Percentiles rank a stretch among this genome's conserved stretches.
phyloP scores from a whole-genome alignment of 2,329 filamentous ascomycete genomes.

The Cladophialophora chaetospira region DNA sequence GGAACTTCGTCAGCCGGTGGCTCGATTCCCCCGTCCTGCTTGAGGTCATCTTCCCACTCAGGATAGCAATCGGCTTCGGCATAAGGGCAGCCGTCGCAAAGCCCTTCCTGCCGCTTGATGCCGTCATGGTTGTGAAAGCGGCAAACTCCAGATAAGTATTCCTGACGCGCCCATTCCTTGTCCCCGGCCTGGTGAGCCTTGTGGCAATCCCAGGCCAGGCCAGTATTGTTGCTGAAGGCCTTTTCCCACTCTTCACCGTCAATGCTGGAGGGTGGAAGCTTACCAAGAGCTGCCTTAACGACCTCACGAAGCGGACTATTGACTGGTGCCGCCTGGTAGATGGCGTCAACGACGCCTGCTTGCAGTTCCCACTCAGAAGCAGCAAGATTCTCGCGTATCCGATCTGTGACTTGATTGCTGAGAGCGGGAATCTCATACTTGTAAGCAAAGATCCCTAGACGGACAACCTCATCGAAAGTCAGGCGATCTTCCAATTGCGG shows the following conservation, averaged over 20 bases:
- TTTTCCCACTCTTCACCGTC: constrained; percentile 23
- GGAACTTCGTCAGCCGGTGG: background rate
- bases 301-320: constrained; percentile 26
- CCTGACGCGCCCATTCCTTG: constrained; percentile 25
- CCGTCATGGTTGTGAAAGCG: constrained; percentile 28
- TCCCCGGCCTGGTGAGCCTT: constrained; percentile 15
- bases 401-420: constrained; percentile 29
- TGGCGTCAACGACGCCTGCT: constrained; percentile 20
- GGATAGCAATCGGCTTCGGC: constrained; percentile 28
- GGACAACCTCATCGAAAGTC: constrained; percentile 19
- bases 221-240: constrained; percentile 21
- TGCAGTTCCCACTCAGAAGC: constrained; percentile 22
- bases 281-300: constrained; percentile 24
- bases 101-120: constrained; percentile 5
- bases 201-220: constrained; percentile 24
- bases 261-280: constrained; percentile 7
- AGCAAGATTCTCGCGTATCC: constrained; percentile 23
- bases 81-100: constrained; percentile 26
- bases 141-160: constrained; percentile 22
- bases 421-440: constrained; percentile 26
- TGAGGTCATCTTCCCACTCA: constrained; percentile 7
- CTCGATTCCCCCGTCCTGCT: background rate
- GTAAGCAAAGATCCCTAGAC: constrained; percentile 25
- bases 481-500: constrained; percentile 17
- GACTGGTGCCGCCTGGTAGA: constrained; percentile 21